These are phyloP conservation scores for Auriscalpium orientale DNA, from an alignment of 768 basidiomycete genomes.

Conservation along the genomic window DNA sequence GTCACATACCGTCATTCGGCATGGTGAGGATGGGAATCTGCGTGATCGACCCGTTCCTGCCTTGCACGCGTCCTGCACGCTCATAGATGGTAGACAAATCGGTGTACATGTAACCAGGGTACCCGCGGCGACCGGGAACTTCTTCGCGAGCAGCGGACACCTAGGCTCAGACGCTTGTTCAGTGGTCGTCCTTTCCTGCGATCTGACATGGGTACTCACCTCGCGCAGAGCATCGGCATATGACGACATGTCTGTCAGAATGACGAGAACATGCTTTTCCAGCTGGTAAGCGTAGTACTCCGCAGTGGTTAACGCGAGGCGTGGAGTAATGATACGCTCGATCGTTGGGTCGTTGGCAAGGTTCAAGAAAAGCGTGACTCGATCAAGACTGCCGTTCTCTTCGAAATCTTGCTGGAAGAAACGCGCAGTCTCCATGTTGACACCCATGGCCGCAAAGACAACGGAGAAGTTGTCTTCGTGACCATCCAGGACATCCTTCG, in stretches of 20 bases:
- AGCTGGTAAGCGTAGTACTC: slow-evolving; percentile 99
- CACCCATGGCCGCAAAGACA: slow-evolving; percentile 99
- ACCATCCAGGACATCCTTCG: slow-evolving; percentile 95
- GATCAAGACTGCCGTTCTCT: slow-evolving; percentile 94
- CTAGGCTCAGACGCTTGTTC: slow-evolving; percentile 26
- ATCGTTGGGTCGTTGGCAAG: slow-evolving; percentile 99
- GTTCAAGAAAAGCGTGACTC: slow-evolving; percentile 97
- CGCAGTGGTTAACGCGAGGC: slow-evolving; percentile 94
- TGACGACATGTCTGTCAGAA: slow-evolving; percentile 98
- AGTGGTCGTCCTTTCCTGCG: neutral
- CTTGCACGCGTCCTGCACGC: slow-evolving; percentile 96
- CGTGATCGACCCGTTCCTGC: slow-evolving; percentile 97
- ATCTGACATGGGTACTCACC: slow-evolving; percentile 33
- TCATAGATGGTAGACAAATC: slow-evolving; percentile 99
- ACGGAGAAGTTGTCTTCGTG: slow-evolving; percentile 99
- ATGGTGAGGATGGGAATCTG: slow-evolving; percentile 99
- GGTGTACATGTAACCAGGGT: slow-evolving; percentile 98
- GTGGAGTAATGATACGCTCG: slow-evolving; percentile 98
- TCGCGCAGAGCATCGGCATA: slow-evolving; percentile 96
- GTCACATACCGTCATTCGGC: slow-evolving; percentile 89
- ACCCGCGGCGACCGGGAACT: slow-evolving; percentile 98
- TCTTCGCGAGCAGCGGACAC: slow-evolving; percentile 99
- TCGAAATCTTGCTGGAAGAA: slow-evolving; percentile 99
- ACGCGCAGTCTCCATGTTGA: slow-evolving; percentile 99
- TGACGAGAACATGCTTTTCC: slow-evolving; percentile 99